phyloP scores from a whole-genome alignment of 768 basidiomycete species.

The Lactarius sanguifluus region DNA sequence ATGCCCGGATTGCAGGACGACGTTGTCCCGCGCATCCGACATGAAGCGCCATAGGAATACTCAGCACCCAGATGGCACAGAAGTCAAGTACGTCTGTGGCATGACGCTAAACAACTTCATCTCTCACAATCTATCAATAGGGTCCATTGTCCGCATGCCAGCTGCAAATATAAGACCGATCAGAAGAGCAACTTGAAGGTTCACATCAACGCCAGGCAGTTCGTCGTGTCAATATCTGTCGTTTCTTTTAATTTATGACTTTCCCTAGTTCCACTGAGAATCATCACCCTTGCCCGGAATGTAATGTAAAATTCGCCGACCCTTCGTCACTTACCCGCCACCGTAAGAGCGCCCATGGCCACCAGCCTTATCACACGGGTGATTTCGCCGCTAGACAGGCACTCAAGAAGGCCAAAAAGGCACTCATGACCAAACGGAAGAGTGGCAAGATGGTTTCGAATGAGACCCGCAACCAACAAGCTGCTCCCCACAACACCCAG shows the following conservation, averaged over 20 bases:
- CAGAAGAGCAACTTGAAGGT: slow-evolving; percentile 12
- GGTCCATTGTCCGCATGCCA: slow-evolving; percentile 4
- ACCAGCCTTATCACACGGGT: slow-evolving; percentile 17
- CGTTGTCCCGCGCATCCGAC: slow-evolving; percentile 13
- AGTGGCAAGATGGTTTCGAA: background rate
- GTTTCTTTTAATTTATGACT: background rate
- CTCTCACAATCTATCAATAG: slow-evolving; percentile 7
- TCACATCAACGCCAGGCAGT: slow-evolving; percentile 13
- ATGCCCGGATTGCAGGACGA: slow-evolving; percentile 16
- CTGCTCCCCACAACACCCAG: background rate
- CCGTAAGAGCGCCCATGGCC: slow-evolving; percentile 9
- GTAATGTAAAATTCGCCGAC: background rate
- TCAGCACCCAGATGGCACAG: slow-evolving; percentile 14
- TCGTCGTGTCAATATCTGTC: background rate
- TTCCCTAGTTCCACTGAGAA: background rate
- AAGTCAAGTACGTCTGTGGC: slow-evolving; percentile 17
- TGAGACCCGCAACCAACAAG: background rate
- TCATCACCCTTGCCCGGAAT: slow-evolving; percentile 14
- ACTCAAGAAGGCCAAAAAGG: background rate
- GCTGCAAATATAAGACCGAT: slow-evolving; percentile 6
- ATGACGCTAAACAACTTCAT: background rate
- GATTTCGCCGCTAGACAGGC: slow-evolving; percentile 1
- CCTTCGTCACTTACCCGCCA: slow-evolving; percentile 16
- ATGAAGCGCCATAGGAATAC: slow-evolving; percentile 19
- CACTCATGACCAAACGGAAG: background rate